These are phyloP conservation scores for Sicyos edulis DNA, from an alignment of 306 rosid species.

Conservation along the genomic window DNA sequence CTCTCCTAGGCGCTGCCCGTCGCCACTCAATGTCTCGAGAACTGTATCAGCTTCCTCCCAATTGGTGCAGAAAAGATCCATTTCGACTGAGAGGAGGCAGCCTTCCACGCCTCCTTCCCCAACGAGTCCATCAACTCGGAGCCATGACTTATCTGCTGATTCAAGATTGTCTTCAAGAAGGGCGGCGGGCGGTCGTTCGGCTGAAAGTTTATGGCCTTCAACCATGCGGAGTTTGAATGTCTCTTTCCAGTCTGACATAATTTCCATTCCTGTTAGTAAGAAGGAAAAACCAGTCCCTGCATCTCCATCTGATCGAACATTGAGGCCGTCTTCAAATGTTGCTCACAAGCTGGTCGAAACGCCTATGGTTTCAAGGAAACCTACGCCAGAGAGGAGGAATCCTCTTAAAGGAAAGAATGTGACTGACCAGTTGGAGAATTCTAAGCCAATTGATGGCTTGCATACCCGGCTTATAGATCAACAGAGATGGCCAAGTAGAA, in stretches of 20 bases:
- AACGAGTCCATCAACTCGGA: conserved; percentile 61
- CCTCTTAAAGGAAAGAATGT: conserved; percentile 75
- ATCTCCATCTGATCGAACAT: conserved; percentile 67
- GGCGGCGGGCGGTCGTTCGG: conserved; percentile 36
- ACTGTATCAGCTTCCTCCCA: conserved; percentile 44
- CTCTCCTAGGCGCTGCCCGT: conserved; percentile 47
- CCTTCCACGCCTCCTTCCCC: conserved; percentile 88
- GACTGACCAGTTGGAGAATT: conserved; percentile 79
- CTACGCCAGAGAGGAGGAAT: conserved; percentile 78
- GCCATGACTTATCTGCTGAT: conserved; percentile 43
- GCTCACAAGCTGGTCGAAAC: conserved; percentile 61
- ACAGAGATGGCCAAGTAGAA: conserved; percentile 85
- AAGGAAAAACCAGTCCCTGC: conserved; percentile 67
- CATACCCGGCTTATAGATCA: conserved; percentile 71
- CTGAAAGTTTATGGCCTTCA: conserved; percentile 85
- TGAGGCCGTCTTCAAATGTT: conserved; percentile 70
- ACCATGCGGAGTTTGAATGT: conserved; percentile 97
- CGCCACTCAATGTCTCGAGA: conserved; percentile 62
- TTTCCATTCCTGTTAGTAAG: conserved; percentile 89
- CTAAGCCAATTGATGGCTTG: conserved; percentile 66
- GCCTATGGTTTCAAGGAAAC: conserved; percentile 41
- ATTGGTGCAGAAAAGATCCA: conserved; percentile 58
- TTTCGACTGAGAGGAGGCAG: conserved; percentile 69
- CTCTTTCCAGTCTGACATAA: conserved; percentile 82
- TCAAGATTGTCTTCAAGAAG: conserved; percentile 38